Base-by-base conservation (phyloP, 495 filamentous ascomycete genomes). In the Xylaria curta region DNA sequence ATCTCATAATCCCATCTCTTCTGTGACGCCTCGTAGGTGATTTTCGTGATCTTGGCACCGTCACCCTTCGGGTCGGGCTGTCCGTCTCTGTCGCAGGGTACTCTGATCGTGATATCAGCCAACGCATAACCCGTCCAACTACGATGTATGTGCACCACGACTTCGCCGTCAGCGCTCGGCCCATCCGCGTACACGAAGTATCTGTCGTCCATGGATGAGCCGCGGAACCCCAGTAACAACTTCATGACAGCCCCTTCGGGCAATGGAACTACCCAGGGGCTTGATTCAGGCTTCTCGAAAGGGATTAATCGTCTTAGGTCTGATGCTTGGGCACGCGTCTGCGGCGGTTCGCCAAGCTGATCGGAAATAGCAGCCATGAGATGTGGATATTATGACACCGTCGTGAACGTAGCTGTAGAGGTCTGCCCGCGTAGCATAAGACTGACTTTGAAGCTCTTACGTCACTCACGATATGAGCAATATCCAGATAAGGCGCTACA, bases 1-100 rank as follows among this genome's bases (percentile, higher is more conserved):
- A 59, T 59, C 26, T 33, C 26, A 59, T 59, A 36, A 36, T 36
- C 28, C 54, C 54, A 36, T 15, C 28, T 59, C 54, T 59, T n/a
- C 17, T 33, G 54, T 10, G 54, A 59, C 28, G 15, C 54, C 54
- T 59, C 54, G 28, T 17, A 59, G 6, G 26, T 59, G 54, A 59
- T 59, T 33, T 36, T 36, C 15, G 17, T 9, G 54, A 59, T 59
- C 28, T 21, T 36, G 28, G 28, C 28, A 17, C 54, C 28, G 7
- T 59, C 28, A 1, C 26, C 28, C 17, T 59, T 28, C 2, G 28
- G 17, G 54, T 59, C 54, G 8, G 28, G 54, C n/a, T n/a, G 2
- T 2, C 54, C 54, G 8, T 59, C 54, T 17, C 15, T 12, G 28
- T 17, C 28, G 0, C 26, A 36, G 4, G 54, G 54, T 33, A 36